Conservation (phyloP, 805 yeast genomes). For the Candida suzukii region DNA sequence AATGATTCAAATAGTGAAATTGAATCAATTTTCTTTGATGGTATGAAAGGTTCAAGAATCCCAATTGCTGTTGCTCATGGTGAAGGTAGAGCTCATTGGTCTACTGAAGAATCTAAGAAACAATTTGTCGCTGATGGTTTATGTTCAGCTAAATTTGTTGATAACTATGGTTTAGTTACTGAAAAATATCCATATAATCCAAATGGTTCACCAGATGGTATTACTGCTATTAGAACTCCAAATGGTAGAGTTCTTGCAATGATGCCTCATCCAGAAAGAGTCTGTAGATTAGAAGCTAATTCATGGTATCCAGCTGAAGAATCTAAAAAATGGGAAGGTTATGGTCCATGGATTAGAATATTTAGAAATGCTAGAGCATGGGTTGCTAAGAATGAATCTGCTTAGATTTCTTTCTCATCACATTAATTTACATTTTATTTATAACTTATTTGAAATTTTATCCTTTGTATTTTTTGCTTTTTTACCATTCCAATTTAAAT, state of each 20-base stretch:
- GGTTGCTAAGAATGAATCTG: constrained; percentile 44
- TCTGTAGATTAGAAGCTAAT: constrained; percentile 77
- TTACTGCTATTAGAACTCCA: constrained; percentile 84
- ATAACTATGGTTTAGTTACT: constrained; percentile 82
- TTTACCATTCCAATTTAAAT: too few relatives aligned
- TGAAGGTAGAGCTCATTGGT: constrained; percentile 86
- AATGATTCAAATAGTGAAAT: constrained; percentile 30
- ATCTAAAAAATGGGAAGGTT: constrained; percentile 62
- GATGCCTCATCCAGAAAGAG: constrained; percentile 99
- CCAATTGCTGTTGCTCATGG: constrained; percentile 99
- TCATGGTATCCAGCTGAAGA: constrained; percentile 76
- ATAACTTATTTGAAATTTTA: too few relatives aligned
- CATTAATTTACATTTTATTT: not conserved
- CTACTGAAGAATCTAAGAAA: constrained; percentile 33
- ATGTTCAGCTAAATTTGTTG: constrained; percentile 73
- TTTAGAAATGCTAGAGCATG: constrained; percentile 91
- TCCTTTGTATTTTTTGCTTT: not conserved
- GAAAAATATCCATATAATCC: constrained; percentile 90
- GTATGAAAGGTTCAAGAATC: constrained; percentile 87
- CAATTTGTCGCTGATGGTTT: constrained; percentile 46
- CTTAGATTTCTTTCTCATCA: not conserved
- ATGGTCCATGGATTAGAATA: constrained; percentile 93
- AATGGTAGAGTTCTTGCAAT: constrained; percentile 94
- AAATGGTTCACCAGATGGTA: constrained; percentile 90
- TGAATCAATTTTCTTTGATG: constrained; percentile 63